Evolutionary conservation across 2,329 filamentous ascomycete species (phyloP).

Genomic region (Trichoderma arundinaceum): DNA sequence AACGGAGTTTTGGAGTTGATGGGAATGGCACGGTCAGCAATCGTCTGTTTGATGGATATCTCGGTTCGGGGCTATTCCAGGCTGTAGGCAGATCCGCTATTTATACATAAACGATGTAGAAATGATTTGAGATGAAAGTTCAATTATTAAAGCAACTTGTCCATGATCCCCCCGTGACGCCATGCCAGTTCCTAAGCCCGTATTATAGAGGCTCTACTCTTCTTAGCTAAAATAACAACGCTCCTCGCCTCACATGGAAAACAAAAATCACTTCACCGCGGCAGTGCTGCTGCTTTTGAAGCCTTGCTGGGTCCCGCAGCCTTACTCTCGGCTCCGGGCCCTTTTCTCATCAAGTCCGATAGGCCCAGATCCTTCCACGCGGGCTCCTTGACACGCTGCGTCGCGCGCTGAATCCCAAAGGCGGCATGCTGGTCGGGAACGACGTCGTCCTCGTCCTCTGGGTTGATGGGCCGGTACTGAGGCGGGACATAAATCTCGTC

Average conservation of each 20-base stretch:
- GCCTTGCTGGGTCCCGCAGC: constrained; percentile 26
- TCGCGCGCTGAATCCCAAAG: constrained; percentile 83
- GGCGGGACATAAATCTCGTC: constrained; percentile 85
- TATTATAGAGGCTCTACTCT: background rate
- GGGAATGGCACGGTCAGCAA: constrained; percentile 13
- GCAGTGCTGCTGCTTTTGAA: constrained; percentile 33
- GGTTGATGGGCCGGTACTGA: constrained; percentile 80
- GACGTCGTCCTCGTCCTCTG: constrained; percentile 87
- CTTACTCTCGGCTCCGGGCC: constrained; percentile 47
- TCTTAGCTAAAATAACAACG: background rate
- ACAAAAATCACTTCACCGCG: constrained; percentile 33
- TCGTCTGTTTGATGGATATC: constrained; percentile 6
- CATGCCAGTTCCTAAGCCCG: background rate
- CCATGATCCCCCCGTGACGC: constrained; percentile 10
- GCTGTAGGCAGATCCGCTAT: background rate
- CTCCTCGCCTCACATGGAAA: background rate
- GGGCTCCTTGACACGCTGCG: constrained; percentile 71
- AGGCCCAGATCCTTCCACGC: constrained; percentile 82
- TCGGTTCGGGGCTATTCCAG: background rate
- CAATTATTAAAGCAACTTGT: background rate
- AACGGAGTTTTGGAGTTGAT: constrained; percentile 37
- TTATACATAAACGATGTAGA: constrained; percentile 2
- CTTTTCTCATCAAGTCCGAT: constrained; percentile 70
- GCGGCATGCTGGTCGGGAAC: constrained; percentile 88
- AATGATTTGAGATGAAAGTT: background rate